Evolutionary conservation across 805 yeast genomes (phyloP).

Genomic region (Monosporozyma siamensis): DNA sequence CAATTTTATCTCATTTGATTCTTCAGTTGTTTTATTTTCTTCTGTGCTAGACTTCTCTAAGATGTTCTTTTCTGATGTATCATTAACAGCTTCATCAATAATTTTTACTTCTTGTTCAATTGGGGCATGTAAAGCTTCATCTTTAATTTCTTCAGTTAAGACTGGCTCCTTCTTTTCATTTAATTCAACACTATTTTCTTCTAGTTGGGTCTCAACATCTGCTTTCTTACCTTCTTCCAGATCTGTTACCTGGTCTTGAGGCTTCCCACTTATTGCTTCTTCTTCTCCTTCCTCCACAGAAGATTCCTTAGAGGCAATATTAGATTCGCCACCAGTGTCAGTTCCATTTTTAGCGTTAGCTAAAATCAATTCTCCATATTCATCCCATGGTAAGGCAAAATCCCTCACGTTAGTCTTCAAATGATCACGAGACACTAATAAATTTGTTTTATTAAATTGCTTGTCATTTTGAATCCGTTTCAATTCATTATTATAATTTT

Average conservation of each 20-base stretch:
- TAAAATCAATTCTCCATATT: conserved; percentile 36
- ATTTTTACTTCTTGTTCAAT: too few species aligned
- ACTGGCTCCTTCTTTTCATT: background rate
- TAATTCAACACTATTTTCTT: conserved; percentile 2
- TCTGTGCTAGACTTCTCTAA: too few species aligned
- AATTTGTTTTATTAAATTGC: background rate
- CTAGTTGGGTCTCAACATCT: conserved; percentile 1
- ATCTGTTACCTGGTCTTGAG: too few species aligned
- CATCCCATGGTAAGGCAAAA: conserved; percentile 37
- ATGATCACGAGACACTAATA: background rate
- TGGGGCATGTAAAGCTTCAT: too few species aligned
- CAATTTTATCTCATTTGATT: background rate
- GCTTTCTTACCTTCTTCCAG: background rate
- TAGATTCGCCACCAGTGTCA: background rate
- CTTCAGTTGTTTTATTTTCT: background rate
- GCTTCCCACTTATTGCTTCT: too few species aligned
- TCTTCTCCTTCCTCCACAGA: background rate
- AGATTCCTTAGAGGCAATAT: background rate
- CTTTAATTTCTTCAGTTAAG: background rate
- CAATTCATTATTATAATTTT: background rate
- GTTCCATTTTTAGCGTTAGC: conserved; percentile 28
- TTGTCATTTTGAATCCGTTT: background rate
- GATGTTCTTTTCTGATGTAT: too few species aligned
- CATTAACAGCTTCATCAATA: too few species aligned
- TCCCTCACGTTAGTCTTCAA: conserved; percentile 14